A percentile compares a stretch with the other conserved stretches of the same genome.
phyloP scores from a whole-genome alignment of 495 filamentous ascomycete species.

The Penicillium canariense region DNA sequence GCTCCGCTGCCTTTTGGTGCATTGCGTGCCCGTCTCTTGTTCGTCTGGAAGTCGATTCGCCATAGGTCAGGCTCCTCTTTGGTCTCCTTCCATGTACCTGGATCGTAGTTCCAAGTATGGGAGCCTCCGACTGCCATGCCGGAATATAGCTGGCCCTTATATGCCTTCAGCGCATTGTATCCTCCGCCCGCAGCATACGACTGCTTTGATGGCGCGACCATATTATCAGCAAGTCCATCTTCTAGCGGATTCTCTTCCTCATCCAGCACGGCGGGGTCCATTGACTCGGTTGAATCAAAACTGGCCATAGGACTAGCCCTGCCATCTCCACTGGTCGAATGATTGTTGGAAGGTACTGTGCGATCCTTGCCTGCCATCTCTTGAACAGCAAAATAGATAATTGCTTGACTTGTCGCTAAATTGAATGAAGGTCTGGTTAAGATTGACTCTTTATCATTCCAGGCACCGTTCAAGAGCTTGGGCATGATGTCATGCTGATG shows the following conservation, averaged over 20 bases:
- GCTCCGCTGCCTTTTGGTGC: constrained; percentile 33
- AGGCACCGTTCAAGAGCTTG: no score
- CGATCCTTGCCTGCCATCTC: neutral
- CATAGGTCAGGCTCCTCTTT: constrained; percentile 37
- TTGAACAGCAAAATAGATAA: no score
- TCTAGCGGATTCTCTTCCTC: constrained; percentile 13
- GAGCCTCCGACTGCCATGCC: constrained; percentile 36
- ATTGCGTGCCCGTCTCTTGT: constrained; percentile 29
- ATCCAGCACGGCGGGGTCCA: constrained; percentile 8
- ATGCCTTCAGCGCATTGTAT: constrained; percentile 32
- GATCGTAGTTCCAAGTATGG: constrained; percentile 35
- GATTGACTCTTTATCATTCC: no score
- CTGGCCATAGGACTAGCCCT: neutral
- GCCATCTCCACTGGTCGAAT: neutral
- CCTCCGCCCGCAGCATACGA: constrained; percentile 9
- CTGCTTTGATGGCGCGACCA: neutral
- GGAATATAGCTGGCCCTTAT: constrained; percentile 31
- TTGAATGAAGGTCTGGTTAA: no score
- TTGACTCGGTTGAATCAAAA: neutral
- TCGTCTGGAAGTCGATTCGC: constrained; percentile 32
- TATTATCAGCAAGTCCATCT: constrained; percentile 7
- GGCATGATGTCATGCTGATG: no score
- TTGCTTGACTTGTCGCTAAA: no score
- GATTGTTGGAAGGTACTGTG: neutral
- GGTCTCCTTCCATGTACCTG: constrained; percentile 33